Evolutionary conservation across 345 rosid species (phyloP).

Genomic region (Odontarrhena argentea): DNA sequence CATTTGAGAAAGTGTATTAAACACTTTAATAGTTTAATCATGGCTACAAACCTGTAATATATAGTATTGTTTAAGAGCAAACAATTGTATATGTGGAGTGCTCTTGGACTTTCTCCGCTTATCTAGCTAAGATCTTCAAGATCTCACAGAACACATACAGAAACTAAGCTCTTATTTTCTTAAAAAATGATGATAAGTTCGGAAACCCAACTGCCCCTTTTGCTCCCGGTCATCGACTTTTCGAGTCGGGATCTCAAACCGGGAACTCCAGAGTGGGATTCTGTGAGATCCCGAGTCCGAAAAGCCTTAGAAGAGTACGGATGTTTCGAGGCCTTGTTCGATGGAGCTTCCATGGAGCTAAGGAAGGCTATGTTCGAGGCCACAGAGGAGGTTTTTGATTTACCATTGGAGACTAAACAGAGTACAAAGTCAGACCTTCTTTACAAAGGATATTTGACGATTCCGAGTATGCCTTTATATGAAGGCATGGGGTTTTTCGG

Average conservation of each 20-base stretch:
- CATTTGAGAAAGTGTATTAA: no score
- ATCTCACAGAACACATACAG: constrained; percentile 6
- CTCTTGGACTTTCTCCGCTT: no score
- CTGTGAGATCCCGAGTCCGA: constrained; percentile 42
- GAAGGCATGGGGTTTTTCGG: constrained; percentile 33
- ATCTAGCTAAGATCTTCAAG: background rate
- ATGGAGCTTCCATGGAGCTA: constrained; percentile 45
- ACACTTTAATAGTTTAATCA: no score
- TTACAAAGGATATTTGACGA: constrained; percentile 17
- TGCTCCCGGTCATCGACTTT: constrained; percentile 53
- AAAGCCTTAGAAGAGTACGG: constrained; percentile 58
- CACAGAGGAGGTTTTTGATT: constrained; percentile 50
- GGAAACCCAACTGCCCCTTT: background rate
- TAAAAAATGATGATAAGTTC: background rate
- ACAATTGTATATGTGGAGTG: no score
- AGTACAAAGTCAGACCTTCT: constrained; percentile 33
- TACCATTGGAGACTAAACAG: constrained; percentile 49
- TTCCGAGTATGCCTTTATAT: constrained; percentile 31
- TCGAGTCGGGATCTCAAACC: constrained; percentile 37
- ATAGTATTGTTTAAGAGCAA: no score
- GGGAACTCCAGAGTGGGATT: constrained; percentile 48
- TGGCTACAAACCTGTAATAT: no score
- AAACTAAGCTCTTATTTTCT: background rate
- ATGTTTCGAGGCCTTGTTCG: constrained; percentile 57
- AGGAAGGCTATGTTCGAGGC: constrained; percentile 43